Percentiles rank a stretch among this genome's conserved stretches.
Evolutionary conservation across 495 filamentous ascomycete species (phyloP).

Genomic region (Aspergillus nanangensis): DNA sequence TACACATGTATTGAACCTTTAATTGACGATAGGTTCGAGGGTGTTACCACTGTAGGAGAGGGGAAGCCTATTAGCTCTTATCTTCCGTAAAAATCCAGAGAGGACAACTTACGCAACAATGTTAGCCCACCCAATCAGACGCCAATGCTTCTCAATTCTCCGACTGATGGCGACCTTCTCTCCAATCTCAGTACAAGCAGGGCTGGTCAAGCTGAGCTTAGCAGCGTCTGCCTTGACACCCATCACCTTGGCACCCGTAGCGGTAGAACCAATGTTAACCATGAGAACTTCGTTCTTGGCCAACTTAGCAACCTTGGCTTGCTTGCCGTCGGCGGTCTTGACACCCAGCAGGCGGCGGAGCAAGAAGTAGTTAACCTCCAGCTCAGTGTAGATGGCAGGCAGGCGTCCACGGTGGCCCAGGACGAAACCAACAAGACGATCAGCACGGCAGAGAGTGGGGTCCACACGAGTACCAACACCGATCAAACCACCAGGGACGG

Average conservation of each 20-base stretch:
- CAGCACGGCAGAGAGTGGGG: constrained; percentile 94
- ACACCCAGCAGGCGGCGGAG: constrained; percentile 92
- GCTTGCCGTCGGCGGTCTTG: constrained; percentile 96
- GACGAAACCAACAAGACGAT: constrained; percentile 98
- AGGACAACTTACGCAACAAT: constrained; percentile 65
- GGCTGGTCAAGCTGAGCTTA: constrained; percentile 81
- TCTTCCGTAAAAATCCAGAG: background rate
- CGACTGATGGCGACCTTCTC: constrained; percentile 96
- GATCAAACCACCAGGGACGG: constrained; percentile 93
- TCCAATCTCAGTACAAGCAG: constrained; percentile 87
- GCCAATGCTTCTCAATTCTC: constrained; percentile 99
- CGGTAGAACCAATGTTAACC: constrained; percentile 98
- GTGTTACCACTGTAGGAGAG: constrained; percentile 43
- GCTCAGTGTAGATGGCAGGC: constrained; percentile 92
- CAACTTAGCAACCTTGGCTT: constrained; percentile 96
- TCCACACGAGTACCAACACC: constrained; percentile 96
- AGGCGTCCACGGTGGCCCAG: constrained; percentile 87
- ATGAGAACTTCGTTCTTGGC: constrained; percentile 96
- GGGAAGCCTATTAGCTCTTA: background rate
- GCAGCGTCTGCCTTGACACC: constrained; percentile 97
- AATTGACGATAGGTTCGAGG: constrained; percentile 48
- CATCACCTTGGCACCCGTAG: constrained; percentile 90
- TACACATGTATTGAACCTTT: constrained; percentile 13
- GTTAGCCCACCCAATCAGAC: constrained; percentile 95
- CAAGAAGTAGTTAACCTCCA: constrained; percentile 99